These are phyloP conservation scores for Pinus taeda DNA, from an alignment of 75 land plant species.

Conservation along the genomic window DNA sequence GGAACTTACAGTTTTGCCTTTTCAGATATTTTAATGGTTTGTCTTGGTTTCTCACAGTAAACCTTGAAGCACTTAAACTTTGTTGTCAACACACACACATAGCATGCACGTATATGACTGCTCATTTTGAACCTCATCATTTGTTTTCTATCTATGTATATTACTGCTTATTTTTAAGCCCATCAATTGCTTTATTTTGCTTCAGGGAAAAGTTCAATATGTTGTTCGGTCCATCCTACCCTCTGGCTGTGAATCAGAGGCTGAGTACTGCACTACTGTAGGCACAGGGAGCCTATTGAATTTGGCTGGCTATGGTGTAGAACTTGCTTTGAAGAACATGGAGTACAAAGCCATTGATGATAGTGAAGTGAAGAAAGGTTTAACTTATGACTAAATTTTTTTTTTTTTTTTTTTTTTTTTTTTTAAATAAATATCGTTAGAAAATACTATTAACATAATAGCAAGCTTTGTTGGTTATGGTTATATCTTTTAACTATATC, in stretches of 20 bases:
- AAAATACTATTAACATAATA: background rate
- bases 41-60: background rate
- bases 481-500: background rate
- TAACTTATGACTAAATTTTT: background rate
- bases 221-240: slow-evolving; percentile 81
- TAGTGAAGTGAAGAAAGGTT: slow-evolving; percentile 84
- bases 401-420: background rate
- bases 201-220: slow-evolving; percentile 72
- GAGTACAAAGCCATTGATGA: slow-evolving; percentile 99
- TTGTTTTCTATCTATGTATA: too few species aligned
- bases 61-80: background rate
- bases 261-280: slow-evolving; percentile 52
- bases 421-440: slow-evolving; percentile 7
- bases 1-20: background rate
- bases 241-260: slow-evolving; percentile 55
- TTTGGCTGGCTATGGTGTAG: slow-evolving; percentile 96
- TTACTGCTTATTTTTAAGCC: background rate
- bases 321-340: slow-evolving; percentile 98
- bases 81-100: background rate
- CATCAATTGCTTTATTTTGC: background rate
- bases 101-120: too few species aligned
- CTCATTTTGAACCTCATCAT: background rate
- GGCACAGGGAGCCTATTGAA: slow-evolving; percentile 59
- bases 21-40: background rate
- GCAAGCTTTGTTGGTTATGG: background rate